phyloP scores from a whole-genome alignment of 2,329 filamentous ascomycete species.

The Magnaporthales sp. region DNA sequence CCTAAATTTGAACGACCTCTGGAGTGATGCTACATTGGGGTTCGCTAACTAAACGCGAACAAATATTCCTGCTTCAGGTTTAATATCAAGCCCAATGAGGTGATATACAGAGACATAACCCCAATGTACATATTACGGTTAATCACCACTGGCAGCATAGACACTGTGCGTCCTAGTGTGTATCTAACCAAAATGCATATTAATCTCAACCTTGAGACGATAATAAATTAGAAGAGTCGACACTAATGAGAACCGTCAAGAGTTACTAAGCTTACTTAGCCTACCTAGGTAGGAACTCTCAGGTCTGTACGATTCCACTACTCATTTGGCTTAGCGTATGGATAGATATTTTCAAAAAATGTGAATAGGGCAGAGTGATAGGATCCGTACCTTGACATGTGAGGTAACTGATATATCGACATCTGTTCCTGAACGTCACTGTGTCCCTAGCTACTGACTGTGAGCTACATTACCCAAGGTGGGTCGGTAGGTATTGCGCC shows the following conservation, averaged over 20 bases:
- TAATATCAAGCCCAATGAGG: neutral
- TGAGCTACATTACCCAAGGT: neutral
- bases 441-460: neutral
- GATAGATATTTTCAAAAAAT: neutral
- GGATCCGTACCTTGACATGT: neutral
- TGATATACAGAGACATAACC: neutral
- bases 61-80: neutral
- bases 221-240: neutral
- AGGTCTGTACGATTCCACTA: too few relatives aligned
- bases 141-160: neutral
- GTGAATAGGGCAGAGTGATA: neutral
- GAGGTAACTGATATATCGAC: neutral
- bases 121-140: neutral
- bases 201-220: neutral
- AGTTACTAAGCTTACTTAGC: neutral
- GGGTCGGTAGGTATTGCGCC: neutral
- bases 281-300: too few relatives aligned
- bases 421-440: neutral
- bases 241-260: neutral
- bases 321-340: too few relatives aligned
- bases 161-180: neutral
- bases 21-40: conserved; percentile 17
- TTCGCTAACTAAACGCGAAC: conserved; percentile 4
- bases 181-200: neutral
- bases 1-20: conserved; percentile 15